Base-by-base conservation (phyloP, 2,329 filamentous ascomycete genomes). In the Talaromyces piceae region DNA sequence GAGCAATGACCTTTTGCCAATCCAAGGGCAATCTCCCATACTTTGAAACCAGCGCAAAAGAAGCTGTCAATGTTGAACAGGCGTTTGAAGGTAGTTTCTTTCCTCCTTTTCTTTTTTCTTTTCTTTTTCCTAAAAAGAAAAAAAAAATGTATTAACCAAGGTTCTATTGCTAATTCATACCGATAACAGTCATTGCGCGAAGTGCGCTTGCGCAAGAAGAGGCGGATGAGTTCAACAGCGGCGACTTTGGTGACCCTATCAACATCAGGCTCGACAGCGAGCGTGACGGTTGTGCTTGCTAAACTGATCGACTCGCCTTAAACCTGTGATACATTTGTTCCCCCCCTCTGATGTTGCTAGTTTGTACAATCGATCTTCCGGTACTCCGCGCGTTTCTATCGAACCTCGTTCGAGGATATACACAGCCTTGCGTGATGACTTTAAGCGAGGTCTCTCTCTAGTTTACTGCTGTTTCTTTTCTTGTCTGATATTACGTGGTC, bases 21-120 rank as follows among this genome's bases (percentile, higher is more conserved):
- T 94, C 89, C 52, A 96, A 97, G 74, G 91, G 91, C 45, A 89
- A 89, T 54, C 96, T 98, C 58, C 93, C 93, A 16, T 98, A 98
- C 73, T 98, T 98, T 65, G 93, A 98, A 81, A 98, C 93, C 16
- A 96, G 91, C 72, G 93, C 93, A 55, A 98, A 98, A 77, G 93
- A 98, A 72, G 93, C 91, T 54, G 87, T 96, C 73, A 98, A 98
- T 66, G 93, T 98, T 41, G 93, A 98, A 73, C 90, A 88, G 66
- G 85, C 85, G 43, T 88, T 88, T 61, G 84, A 88, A 70, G 81
- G 83, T 84, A 67, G 54, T 73, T 47, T 22, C 45, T n/a, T 7
- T 12, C 27, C 13, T 20, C 3, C 33, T 18, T 22, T 39, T 20
- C n/a, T n/a, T n/a, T n/a, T n/a, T n/a, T n/a, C n/a, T n/a, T n/a